A percentile compares a stretch with the other conserved stretches of the same genome.
These are phyloP conservation scores for Achaetomium macrosporum DNA, from an alignment of 2,329 filamentous ascomycete species.

Conservation along the genomic window DNA sequence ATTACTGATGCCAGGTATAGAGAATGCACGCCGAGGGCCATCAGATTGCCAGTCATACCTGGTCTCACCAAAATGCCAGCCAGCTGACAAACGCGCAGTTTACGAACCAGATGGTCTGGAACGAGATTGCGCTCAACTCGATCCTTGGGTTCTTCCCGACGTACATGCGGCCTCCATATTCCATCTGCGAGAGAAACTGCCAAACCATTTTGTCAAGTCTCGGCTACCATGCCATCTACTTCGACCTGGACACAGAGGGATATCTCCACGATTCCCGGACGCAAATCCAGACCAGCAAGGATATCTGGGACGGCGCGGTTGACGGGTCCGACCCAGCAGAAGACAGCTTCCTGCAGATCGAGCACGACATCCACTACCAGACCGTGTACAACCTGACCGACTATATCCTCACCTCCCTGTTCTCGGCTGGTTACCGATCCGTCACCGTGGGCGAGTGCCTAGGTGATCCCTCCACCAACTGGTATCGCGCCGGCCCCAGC, in stretches of 20 bases:
- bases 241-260: conserved; percentile 33
- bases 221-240: conserved; percentile 34
- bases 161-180: conserved; percentile 43
- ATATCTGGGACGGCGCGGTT: conserved; percentile 29
- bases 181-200: conserved; percentile 32
- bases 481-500: conserved; percentile 42
- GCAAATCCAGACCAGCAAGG: conserved; percentile 32
- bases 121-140: conserved; percentile 40
- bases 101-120: conserved; percentile 37
- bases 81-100: conserved; percentile 31
- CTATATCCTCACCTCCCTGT: conserved; percentile 38
- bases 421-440: conserved; percentile 37
- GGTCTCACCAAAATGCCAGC: conserved; percentile 39
- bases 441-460: conserved; percentile 53
- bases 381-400: conserved; percentile 43
- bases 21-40: conserved; percentile 41
- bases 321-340: conserved; percentile 18
- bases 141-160: conserved; percentile 42
- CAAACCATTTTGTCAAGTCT: conserved; percentile 28
- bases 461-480: conserved; percentile 43
- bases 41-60: conserved; percentile 44
- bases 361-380: conserved; percentile 45
- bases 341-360: conserved; percentile 43
- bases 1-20: conserved; percentile 27
- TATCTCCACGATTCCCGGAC: conserved; percentile 29